Base-by-base conservation (phyloP, 805 yeast genomes). In the Yueomyces sinensis region DNA sequence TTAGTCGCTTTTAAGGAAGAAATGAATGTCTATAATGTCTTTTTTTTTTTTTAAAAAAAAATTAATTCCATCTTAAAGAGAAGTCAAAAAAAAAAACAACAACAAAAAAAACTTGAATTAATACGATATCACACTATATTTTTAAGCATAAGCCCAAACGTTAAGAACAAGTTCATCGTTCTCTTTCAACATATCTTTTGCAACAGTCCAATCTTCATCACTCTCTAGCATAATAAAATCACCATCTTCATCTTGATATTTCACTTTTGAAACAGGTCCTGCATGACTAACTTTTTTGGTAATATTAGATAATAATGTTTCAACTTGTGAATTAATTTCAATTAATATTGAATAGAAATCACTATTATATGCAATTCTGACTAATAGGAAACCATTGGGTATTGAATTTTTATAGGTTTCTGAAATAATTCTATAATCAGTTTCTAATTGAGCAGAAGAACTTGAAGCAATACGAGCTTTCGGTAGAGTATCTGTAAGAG, bases 201-300 rank as follows among this genome's bases (percentile, higher is more conserved):
- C 96, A 52, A 87, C 74, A 20, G 56, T 59, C 82, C 95, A 81
- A 53, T 89, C 97, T 34, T 89, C 96, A 41, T 79, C 80, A 23
- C 84, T 73, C 44, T 76, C 81, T 58, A 89, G 73, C 32, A 81
- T 75, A 30, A 91, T 93, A 52, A 72, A 79, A 54, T 91, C 98
- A 14, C 94, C 95, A 53, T 91, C 98, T 58, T 91, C 98, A 56
- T 91, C 98, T 52, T 74, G 75, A 53, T 84, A 89, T 55, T 76
- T 77, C 40, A 91, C 66, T 47, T 79, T 63, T 37, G 61, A 58
- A 32, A 62, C 43, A 13, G 56, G 65, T 17, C 77, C 80, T 36
- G 74, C 65, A 34, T 70, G 68, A 31, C 65, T 61, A 32, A 76
- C 52, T 48, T 76, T 75, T 32, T 65, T 66, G 40, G 70, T 73